Evolutionary conservation across 2,329 filamentous ascomycete species (phyloP).

Genomic region (Ceratocystiopsis minuta): DNA sequence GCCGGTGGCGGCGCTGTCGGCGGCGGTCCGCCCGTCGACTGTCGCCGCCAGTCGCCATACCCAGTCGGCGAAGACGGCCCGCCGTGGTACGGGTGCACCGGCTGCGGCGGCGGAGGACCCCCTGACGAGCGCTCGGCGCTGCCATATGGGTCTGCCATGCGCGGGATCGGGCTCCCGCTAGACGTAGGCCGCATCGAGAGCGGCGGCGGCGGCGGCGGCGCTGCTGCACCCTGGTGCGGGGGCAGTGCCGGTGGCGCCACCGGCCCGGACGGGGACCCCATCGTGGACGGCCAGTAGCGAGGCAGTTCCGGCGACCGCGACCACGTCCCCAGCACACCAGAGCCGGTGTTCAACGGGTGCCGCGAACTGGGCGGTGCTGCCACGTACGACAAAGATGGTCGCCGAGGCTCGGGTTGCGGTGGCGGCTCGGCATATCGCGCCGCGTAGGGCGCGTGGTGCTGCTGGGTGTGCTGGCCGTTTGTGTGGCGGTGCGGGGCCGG

Average conservation of each 20-base stretch:
- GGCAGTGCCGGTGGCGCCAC: conserved; percentile 5
- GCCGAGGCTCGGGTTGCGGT: not conserved
- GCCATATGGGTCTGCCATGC: conserved; percentile 1
- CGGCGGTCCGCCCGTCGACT: not conserved
- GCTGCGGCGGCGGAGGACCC: conserved; percentile 1
- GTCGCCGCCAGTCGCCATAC: conserved; percentile 6
- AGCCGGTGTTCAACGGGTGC: no score
- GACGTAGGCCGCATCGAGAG: conserved; percentile 6
- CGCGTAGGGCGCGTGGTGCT: conserved; percentile 1
- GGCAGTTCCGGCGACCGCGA: conserved; percentile 4
- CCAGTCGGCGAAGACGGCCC: conserved; percentile 1
- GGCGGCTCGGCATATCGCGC: conserved; percentile 1
- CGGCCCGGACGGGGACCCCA: not conserved
- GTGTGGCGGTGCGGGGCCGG: not conserved
- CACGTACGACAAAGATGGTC: not conserved
- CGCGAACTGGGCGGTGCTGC: no score
- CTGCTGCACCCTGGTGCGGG: conserved; percentile 1
- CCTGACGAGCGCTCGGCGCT: not conserved
- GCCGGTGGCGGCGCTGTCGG: not conserved
- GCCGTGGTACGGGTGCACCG: conserved; percentile 3
- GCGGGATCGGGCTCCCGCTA: not conserved
- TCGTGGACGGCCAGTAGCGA: conserved; percentile 4
- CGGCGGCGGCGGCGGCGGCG: not conserved
- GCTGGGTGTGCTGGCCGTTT: not conserved
- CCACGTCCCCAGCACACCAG: not conserved